These are phyloP conservation scores for Colletotrichum sansevieriae DNA, from an alignment of 2,329 filamentous ascomycete species.

Conservation along the genomic window DNA sequence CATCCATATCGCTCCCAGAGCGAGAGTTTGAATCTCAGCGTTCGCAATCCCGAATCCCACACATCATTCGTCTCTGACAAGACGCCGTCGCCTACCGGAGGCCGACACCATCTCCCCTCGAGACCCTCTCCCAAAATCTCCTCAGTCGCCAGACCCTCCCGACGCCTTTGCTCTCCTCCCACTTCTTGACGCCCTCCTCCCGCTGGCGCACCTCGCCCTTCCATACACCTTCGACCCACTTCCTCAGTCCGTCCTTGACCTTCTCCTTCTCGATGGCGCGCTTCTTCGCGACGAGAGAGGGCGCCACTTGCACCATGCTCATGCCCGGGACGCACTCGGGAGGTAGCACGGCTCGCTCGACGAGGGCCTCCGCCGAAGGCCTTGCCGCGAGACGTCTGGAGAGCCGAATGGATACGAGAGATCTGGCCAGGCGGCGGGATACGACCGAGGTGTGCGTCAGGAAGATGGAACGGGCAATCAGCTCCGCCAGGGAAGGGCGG, in stretches of 20 bases:
- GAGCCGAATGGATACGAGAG: conserved; percentile 74
- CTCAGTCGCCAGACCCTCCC: conserved; percentile 72
- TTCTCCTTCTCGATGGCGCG: conserved; percentile 74
- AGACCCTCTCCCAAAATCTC: conserved; percentile 75
- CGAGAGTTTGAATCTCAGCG: not conserved
- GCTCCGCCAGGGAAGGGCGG: conserved; percentile 71
- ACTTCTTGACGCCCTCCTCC: conserved; percentile 60
- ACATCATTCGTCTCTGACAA: not conserved
- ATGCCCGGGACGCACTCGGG: conserved; percentile 70
- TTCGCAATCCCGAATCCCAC: not conserved
- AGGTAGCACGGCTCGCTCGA: conserved; percentile 74
- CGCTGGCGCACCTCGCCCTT: conserved; percentile 63
- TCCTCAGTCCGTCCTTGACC: conserved; percentile 74
- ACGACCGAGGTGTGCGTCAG: conserved; percentile 75
- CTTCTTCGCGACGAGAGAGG: conserved; percentile 72
- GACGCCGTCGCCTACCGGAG: conserved; percentile 25
- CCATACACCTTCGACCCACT: conserved; percentile 74
- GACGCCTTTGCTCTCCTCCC: conserved; percentile 65
- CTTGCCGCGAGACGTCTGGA: conserved; percentile 71
- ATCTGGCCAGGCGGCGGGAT: conserved; percentile 73
- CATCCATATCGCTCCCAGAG: conserved; percentile 12
- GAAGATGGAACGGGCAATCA: conserved; percentile 75
- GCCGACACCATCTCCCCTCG: conserved; percentile 53
- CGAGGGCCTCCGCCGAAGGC: conserved; percentile 70
- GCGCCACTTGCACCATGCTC: conserved; percentile 61